Conservation (phyloP, 495 filamentous ascomycete genomes). For the Penicillium riverlandense region DNA sequence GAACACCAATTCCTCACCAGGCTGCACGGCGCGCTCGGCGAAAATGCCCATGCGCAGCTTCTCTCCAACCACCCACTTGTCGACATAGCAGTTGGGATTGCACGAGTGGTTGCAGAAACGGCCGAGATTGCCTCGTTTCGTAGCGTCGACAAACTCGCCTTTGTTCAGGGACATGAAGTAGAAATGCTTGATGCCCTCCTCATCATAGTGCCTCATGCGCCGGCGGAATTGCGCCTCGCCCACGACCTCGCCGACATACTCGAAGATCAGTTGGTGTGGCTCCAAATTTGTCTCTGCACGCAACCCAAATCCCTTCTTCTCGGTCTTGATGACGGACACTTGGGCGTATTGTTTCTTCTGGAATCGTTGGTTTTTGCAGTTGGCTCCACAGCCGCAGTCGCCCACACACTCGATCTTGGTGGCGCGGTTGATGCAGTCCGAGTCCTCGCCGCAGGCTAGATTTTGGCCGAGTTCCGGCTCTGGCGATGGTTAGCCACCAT, state of each 20-base stretch:
- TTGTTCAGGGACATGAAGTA: slow-evolving; percentile 99
- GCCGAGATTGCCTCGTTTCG: slow-evolving; percentile 91
- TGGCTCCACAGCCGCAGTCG: slow-evolving; percentile 75
- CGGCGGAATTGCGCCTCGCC: slow-evolving; percentile 80
- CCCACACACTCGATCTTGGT: slow-evolving; percentile 95
- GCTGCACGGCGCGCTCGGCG: slow-evolving; percentile 74
- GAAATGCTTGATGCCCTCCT: slow-evolving; percentile 96
- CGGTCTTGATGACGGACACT: slow-evolving; percentile 93
- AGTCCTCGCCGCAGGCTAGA: slow-evolving; percentile 88
- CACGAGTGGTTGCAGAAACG: slow-evolving; percentile 99
- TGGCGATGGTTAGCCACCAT: slow-evolving; percentile 32
- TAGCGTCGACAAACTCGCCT: slow-evolving; percentile 95
- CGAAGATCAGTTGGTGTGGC: slow-evolving; percentile 85
- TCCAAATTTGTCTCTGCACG: slow-evolving; percentile 71
- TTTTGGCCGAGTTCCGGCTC: slow-evolving; percentile 58
- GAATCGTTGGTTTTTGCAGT: slow-evolving; percentile 93
- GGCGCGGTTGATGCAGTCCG: slow-evolving; percentile 96
- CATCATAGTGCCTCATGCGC: slow-evolving; percentile 85
- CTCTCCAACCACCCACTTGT: slow-evolving; percentile 99
- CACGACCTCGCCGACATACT: slow-evolving; percentile 98
- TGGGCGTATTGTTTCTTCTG: slow-evolving; percentile 82
- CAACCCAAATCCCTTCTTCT: slow-evolving; percentile 93
- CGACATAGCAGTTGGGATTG: slow-evolving; percentile 97
- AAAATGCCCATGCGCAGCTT: slow-evolving; percentile 99
- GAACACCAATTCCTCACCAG: slow-evolving; percentile 96